These are phyloP conservation scores for Alternaria longipes DNA, from an alignment of 2,329 filamentous ascomycete genomes.

Conservation along the genomic window DNA sequence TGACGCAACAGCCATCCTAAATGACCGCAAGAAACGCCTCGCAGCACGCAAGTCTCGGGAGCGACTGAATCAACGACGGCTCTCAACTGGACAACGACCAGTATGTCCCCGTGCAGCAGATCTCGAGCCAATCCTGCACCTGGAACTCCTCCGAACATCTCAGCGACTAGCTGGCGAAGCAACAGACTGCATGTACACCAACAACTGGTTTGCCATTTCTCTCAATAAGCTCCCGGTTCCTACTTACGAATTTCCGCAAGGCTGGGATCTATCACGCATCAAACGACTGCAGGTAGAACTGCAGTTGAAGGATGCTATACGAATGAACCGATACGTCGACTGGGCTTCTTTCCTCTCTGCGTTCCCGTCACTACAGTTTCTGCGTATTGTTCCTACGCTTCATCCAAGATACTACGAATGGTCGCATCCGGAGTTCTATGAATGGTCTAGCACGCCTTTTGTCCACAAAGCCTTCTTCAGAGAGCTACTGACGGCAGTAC, in stretches of 20 bases:
- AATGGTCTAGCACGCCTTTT: constrained; percentile 35
- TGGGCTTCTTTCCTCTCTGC: constrained; percentile 38
- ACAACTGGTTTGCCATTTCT: constrained; percentile 42
- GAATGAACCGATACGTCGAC: constrained; percentile 46
- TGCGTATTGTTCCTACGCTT: constrained; percentile 39
- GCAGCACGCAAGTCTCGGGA: constrained; percentile 32
- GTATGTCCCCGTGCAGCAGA: constrained; percentile 23
- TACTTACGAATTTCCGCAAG: constrained; percentile 33
- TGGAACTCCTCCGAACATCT: constrained; percentile 36
- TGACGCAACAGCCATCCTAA: constrained; percentile 37
- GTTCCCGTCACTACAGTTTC: constrained; percentile 30
- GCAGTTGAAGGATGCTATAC: constrained; percentile 42
- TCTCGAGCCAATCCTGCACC: constrained; percentile 30
- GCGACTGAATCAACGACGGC: constrained; percentile 35
- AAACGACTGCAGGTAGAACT: constrained; percentile 39
- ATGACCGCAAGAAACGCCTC: constrained; percentile 36
- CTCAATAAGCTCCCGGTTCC: constrained; percentile 35
- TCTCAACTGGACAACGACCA: constrained; percentile 30
- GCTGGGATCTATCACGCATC: constrained; percentile 37
- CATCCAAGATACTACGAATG: constrained; percentile 43
- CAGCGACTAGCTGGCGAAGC: constrained; percentile 34
- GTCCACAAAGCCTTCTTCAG: constrained; percentile 44
- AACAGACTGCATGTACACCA: constrained; percentile 38
- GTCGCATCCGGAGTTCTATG: constrained; percentile 33
- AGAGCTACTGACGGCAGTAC: constrained; percentile 34